Conservation (phyloP, 164 flowering plant species). For the Stephania japonica region DNA sequence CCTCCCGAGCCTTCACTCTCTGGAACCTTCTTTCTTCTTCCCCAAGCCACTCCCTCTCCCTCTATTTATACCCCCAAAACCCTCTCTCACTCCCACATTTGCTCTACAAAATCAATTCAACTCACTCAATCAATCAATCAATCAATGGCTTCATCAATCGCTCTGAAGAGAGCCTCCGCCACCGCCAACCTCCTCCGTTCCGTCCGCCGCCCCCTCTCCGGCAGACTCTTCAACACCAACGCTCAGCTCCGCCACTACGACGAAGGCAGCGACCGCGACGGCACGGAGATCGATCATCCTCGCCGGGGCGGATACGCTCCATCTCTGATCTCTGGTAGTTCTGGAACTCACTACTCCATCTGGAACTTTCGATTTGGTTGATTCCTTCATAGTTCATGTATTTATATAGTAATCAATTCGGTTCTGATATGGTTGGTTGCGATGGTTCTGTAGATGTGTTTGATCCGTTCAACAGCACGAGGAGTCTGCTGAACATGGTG, state of each 20-base stretch:
- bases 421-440: not conserved
- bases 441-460: constrained; percentile 37
- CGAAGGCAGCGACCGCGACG: constrained; percentile 15
- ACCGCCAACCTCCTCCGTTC: constrained; percentile 21
- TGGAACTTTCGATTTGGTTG: not conserved
- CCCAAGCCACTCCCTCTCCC: not conserved
- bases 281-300: constrained; percentile 21
- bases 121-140: too few relatives aligned
- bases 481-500: constrained; percentile 66
- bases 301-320: constrained; percentile 17
- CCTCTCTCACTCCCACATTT: not conserved
- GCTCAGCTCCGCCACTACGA: constrained; percentile 18
- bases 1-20: not conserved
- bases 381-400: not conserved
- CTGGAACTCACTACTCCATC: constrained; percentile 3
- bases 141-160: constrained; percentile 34
- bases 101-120: too few relatives aligned
- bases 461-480: constrained; percentile 53
- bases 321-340: constrained; percentile 38
- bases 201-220: constrained; percentile 15
- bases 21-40: not conserved
- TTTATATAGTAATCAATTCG: not conserved
- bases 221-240: constrained; percentile 31
- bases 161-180: constrained; percentile 24
- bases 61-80: not conserved